Base-by-base conservation (phyloP, 2,329 filamentous ascomycete genomes). In the Beauveria bassiana region DNA sequence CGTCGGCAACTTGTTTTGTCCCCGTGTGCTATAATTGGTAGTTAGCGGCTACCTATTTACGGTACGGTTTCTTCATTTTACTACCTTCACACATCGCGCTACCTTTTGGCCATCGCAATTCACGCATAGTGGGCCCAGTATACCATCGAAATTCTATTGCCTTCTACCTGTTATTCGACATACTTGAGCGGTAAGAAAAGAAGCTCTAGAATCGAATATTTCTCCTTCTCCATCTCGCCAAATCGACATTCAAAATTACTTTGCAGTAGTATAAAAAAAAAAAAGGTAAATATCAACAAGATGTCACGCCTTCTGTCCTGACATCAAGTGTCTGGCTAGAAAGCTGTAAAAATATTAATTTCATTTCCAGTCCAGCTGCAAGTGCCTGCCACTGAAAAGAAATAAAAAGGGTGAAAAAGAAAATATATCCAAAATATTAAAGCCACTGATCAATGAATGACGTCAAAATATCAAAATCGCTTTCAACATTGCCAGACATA, bases 401-500 rank as follows among this genome's bases (percentile, higher is more conserved):
- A 43, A 43, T 42, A 43, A 46, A 31, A 22, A 31, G 42, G 56
- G n/a, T 45, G 31, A 58, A 58, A 49, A 47, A 58, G 56, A 59
- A 59, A 51, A 24, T 49, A 49, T 40, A 57, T 59, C 56, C 46
- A 59, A 59, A 58, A 47, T 1, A 22, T 31, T 34, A 43, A 38
- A 46, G 28, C 55, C 55, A 28, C 55, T 58, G 28, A 26, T 47
- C 14, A 34, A 24, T 47, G 20, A 47, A 24, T 49, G 55, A 58
- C 55, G 56, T 59, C 31, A 31, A 50, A 42, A 51, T 43, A 43
- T 59, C 46, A 47, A 59, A 59, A 59, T 59, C 45, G 56, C 56
- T 59, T 55, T 49, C 49, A 38, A 47, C 40, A 61, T 53, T 60
- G 57, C 18, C 28, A 61, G 50, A 47, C 40, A 34, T 46, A 42